These are phyloP conservation scores for Favolaschia claudopus DNA, from an alignment of 768 basidiomycete genomes.

Conservation along the genomic window DNA sequence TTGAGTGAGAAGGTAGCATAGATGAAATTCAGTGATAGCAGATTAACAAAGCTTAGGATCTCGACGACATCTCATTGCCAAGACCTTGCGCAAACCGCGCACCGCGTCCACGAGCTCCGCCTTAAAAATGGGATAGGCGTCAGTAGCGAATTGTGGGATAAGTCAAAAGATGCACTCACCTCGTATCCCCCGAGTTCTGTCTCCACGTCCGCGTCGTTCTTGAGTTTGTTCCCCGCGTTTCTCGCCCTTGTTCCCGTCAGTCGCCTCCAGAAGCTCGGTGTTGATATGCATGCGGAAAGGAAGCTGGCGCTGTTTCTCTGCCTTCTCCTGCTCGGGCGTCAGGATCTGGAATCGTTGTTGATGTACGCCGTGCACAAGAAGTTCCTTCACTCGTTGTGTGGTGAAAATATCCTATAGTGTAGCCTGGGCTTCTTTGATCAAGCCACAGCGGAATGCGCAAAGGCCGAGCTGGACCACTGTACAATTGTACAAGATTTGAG, in stretches of 20 bases:
- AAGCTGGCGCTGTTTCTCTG: conserved; percentile 93
- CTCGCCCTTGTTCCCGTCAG: conserved; percentile 75
- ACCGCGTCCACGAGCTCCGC: conserved; percentile 76
- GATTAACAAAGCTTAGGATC: conserved; percentile 24
- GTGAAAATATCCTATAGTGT: conserved; percentile 96
- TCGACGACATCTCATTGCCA: conserved; percentile 77
- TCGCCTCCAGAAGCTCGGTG: conserved; percentile 93
- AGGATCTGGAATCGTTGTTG: conserved; percentile 88
- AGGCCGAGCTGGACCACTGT: conserved; percentile 97
- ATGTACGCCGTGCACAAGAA: conserved; percentile 96
- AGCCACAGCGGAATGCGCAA: conserved; percentile 93
- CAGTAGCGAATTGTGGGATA: too few species aligned
- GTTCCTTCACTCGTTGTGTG: conserved; percentile 95
- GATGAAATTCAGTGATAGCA: conserved; percentile 22
- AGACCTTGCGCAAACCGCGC: conserved; percentile 85
- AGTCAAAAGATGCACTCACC: conserved; percentile 49
- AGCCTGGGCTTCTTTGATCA: conserved; percentile 92
- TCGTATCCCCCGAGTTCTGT: conserved; percentile 67
- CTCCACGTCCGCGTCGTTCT: conserved; percentile 79
- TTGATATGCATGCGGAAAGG: conserved; percentile 99
- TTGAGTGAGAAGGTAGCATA: conserved; percentile 32
- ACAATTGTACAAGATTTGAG: conserved; percentile 98
- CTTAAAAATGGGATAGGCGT: conserved; percentile 38
- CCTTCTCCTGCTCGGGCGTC: conserved; percentile 95
- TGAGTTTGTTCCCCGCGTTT: conserved; percentile 83